Evolutionary conservation across 768 basidiomycete species (phyloP).

Genomic region (Inosperma sp.): DNA sequence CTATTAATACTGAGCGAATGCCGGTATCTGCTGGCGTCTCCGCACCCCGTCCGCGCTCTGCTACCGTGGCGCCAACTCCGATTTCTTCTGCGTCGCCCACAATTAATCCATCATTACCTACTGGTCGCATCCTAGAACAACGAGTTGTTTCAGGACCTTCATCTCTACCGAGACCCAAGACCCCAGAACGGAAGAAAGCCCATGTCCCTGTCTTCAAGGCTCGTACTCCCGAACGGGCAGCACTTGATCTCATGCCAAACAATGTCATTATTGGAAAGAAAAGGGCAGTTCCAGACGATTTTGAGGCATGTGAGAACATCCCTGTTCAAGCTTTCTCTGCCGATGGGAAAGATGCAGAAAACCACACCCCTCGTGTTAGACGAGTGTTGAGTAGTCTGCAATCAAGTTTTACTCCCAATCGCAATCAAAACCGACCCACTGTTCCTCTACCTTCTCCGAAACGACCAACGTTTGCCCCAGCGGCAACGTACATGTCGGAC

Average conservation of each 20-base stretch:
- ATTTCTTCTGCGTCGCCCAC: slow-evolving; percentile 18
- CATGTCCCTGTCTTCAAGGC: slow-evolving; percentile 45
- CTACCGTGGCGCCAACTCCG: slow-evolving; percentile 23
- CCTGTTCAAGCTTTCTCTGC: slow-evolving; percentile 64
- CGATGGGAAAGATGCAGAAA: slow-evolving; percentile 42
- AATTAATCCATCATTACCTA: not conserved
- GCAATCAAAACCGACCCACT: slow-evolving; percentile 44
- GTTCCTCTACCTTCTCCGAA: slow-evolving; percentile 47
- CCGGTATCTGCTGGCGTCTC: slow-evolving; percentile 9
- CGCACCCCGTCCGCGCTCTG: slow-evolving; percentile 28
- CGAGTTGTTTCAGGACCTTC: slow-evolving; percentile 45
- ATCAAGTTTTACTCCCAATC: slow-evolving; percentile 69
- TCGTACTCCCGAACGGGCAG: slow-evolving; percentile 45
- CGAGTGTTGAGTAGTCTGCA: slow-evolving; percentile 54
- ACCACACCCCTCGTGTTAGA: slow-evolving; percentile 57
- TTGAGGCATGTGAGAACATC: slow-evolving; percentile 50
- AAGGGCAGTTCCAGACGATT: slow-evolving; percentile 73
- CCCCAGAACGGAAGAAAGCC: slow-evolving; percentile 44
- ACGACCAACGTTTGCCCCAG: slow-evolving; percentile 30
- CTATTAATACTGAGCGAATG: slow-evolving; percentile 3
- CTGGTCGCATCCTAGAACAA: not conserved
- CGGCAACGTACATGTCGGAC: slow-evolving; percentile 45
- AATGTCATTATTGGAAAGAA: slow-evolving; percentile 58
- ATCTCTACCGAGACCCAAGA: slow-evolving; percentile 42
- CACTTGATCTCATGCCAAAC: slow-evolving; percentile 28